Base-by-base conservation (phyloP, 202 grass and related monocot genomes). In the Setaria viridis region DNA sequence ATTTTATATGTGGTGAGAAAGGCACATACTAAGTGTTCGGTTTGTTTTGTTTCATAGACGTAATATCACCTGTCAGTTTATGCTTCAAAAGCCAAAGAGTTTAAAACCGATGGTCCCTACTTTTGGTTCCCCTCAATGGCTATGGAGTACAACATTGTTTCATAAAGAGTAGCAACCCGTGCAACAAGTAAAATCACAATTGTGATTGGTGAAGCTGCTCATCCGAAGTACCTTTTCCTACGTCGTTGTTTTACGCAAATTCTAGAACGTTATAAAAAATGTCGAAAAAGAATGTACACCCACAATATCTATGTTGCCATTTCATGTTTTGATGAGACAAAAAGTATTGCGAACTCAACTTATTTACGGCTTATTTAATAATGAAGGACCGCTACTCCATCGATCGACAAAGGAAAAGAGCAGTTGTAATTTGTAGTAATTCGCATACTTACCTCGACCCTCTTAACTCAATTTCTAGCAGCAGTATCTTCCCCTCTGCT, bases 21-120 rank as follows among this genome's bases (percentile, higher is more conserved):
- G 2, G 29, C 13, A 2, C 30, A 10, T 33, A 51, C 3, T 15
- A n/a, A 21, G 6, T 16, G 0, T 0, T 14, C 4, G 0, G 6
- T 8, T 48, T 1, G 6, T 71, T 71, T 30, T 30, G 46, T 47
- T 29, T 29, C 29, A 7, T 50, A 30, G 4, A 4, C 5, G 4
- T 30, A 30, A 72, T 1, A 72, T 30, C n/a, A 72, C 14, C 6
- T 30, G 14, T 72, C 47, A 25, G 25, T 47, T 32, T 72, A 0
- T 16, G 11, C 32, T 16, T 49, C 2, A 13, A 63, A 46, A 13
- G 1, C 6, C 0, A 15, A 16, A 16, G 69, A 47, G 42, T 13
- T 14, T 29, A 71, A 46, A 42, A 11, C 3, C 20, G 6, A 21
- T 25, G 1, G 9, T n/a, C 39, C 37, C 42, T 25, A 11, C n/a